Evolutionary conservation across 2,329 filamentous ascomycete species (phyloP).

Genomic region (Amylocarpus encephaloides): DNA sequence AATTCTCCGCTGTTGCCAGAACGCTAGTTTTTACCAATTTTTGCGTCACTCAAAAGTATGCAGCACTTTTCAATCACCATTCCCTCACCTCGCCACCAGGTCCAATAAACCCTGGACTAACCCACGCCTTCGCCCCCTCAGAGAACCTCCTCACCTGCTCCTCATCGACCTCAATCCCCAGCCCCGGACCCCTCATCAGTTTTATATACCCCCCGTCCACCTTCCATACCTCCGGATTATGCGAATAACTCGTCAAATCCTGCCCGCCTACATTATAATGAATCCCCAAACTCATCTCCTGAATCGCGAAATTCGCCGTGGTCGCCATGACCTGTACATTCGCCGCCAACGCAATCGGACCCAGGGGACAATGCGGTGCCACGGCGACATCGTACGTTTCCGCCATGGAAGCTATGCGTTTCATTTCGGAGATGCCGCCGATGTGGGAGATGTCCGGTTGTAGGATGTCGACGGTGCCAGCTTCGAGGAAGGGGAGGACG

Average conservation of each 20-base stretch:
- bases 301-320: conserved; percentile 62
- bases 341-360: conserved; percentile 66
- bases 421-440: conserved; percentile 66
- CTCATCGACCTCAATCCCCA: conserved; percentile 69
- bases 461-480: conserved; percentile 61
- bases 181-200: conserved; percentile 50
- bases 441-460: conserved; percentile 69
- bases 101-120: conserved; percentile 59
- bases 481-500: conserved; percentile 63
- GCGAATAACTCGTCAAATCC: conserved; percentile 61
- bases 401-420: conserved; percentile 62
- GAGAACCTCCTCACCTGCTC: conserved; percentile 55
- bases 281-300: conserved; percentile 74
- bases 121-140: conserved; percentile 56
- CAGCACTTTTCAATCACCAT: conserved; percentile 45
- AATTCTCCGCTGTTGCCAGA: neutral
- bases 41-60: too few relatives aligned
- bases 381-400: conserved; percentile 69
- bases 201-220: conserved; percentile 61
- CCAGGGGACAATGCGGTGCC: conserved; percentile 68
- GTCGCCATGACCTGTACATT: conserved; percentile 59
- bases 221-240: conserved; percentile 58
- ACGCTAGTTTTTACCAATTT: too few relatives aligned
- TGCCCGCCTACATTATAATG: conserved; percentile 67
- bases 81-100: conserved; percentile 61